Base-by-base conservation (phyloP, 306 rosid genomes). In the Astragalus membranaceus region DNA sequence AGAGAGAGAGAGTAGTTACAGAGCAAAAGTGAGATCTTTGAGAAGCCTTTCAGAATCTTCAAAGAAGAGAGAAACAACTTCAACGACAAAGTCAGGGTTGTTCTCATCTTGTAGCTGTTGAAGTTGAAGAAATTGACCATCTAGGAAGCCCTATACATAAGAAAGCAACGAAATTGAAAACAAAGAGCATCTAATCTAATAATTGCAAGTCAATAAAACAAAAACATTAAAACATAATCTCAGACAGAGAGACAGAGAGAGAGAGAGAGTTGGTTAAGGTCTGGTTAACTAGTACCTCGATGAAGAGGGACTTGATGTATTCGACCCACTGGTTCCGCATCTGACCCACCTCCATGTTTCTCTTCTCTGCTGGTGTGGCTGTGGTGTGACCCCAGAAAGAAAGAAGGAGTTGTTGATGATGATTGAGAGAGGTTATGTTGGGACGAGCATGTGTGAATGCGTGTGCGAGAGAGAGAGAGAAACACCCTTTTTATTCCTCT, bases 31-130 rank as follows among this genome's bases (percentile, higher is more conserved):
- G 67, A 95, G 92, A 82, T 95, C 95, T 79, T 80, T 86, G 73
- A 95, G 95, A 82, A 95, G 96, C 88, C 83, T 92, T 82, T 91
- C 97, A 61, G 99, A 86, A 82, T 95, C 99, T 63, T 89, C 95
- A 84, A 89, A 95, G 88, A 95, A 95, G 69, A 95, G 91, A 75
- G 95, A 86, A 26, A 83, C 95, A 12, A 95, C 99, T 85, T 95
- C 99, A 76, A 80, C 83, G 5, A 95, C 99, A 80, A 95, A 95
- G 10, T 92, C 97, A 64, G 97, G 97, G 74, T 91, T 95, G 84
- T 83, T 91, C 75, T 95, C 97, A 74, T 95, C 99, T 88, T 91
- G 96, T 1, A 95, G 95, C 83, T 95, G 99, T 75, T 84, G 89
- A 62, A 95, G 97, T 82, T 95, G 99, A 67, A 91, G 62, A 81